A percentile compares a stretch with the other conserved stretches of the same genome.
Evolutionary conservation across 257 asterid species (phyloP).

Genomic region (Ballota nigra): DNA sequence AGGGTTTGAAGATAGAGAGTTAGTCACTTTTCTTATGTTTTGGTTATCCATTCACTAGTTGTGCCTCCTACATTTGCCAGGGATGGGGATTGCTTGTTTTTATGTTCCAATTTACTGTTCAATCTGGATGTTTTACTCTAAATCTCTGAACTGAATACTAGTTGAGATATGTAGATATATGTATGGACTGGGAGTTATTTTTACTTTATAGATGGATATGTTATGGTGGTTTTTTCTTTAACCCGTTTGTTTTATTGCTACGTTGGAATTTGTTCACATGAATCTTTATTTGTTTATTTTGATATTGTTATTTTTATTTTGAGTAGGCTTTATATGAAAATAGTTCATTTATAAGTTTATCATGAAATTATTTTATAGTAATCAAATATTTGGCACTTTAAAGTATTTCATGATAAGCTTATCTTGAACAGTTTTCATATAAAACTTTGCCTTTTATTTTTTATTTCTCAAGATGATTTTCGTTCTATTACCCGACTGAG

Average conservation of each 20-base stretch:
- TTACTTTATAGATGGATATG: not conserved
- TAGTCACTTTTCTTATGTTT: not conserved
- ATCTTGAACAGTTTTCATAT: no score
- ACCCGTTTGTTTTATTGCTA: not conserved
- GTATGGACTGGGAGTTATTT: not conserved
- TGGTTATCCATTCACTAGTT: not conserved
- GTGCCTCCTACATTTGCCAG: not conserved
- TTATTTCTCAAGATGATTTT: not conserved
- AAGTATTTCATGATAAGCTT: no score
- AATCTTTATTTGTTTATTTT: not conserved
- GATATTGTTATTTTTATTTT: not conserved
- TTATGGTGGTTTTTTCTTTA: not conserved
- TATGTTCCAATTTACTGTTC: not conserved
- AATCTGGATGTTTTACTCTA: not conserved
- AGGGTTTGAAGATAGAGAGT: not conserved
- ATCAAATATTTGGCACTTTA: no score
- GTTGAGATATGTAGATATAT: not conserved
- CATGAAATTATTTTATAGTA: no score
- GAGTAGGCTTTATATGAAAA: no score
- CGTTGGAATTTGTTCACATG: not conserved
- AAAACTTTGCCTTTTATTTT: no score
- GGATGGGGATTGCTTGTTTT: not conserved
- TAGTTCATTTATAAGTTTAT: no score
- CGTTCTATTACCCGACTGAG: not conserved
- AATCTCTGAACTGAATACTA: not conserved